Evolutionary conservation across 1,284 basidiomycete genomes (phyloP), one percentile per base, ranked within the genome.

Genomic region (Moesziomyces parantarcticus): DNA sequence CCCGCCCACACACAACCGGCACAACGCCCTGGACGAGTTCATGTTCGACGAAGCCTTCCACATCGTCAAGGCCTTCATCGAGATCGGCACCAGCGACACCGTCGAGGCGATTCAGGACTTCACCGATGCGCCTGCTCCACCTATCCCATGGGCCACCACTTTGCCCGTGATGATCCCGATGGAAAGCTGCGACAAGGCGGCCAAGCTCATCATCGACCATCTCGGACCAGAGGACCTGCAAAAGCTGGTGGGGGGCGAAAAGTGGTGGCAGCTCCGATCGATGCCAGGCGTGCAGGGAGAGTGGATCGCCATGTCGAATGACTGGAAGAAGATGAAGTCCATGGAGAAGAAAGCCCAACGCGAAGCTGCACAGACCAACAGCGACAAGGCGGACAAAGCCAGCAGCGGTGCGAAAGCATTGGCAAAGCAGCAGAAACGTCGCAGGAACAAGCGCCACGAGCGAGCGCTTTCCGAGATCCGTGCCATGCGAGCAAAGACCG

Each of bases 211-310:
- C 44, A 89, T 95, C 56, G 86, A 89, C 60, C 93, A 90, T 1
- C 87, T 99, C 13, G 95, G 96, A 0, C 93, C 94, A 10, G 89
- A 92, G 70, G 90, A 85, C 91, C 32, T 92, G 10, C 88, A 89
- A 72, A 88, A 88, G 55, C 83, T 94, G 25, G 90, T 94, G 1
- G 95, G 95, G 18, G 96, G 95, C 2, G 89, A 90, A 8, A 94
- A 94, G 79, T 98, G 96, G 94, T 98, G 95, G 96, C 94, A 83
- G 78, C 48, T 83, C n/a, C 75, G 80, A 52, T 63, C 89, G 36
- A 43, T 79, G 43, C 87, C 42, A 50, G 93, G 92, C 20, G 87
- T 95, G 13, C 90, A 93, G 76, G 93, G 88, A 2, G 93, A 98
- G 84, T 97, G 95, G 95, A 91, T 97, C 51, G 90, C 90, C 29